phyloP scores from a whole-genome alignment of 768 basidiomycete genomes.

The Lyophyllum atratum region DNA sequence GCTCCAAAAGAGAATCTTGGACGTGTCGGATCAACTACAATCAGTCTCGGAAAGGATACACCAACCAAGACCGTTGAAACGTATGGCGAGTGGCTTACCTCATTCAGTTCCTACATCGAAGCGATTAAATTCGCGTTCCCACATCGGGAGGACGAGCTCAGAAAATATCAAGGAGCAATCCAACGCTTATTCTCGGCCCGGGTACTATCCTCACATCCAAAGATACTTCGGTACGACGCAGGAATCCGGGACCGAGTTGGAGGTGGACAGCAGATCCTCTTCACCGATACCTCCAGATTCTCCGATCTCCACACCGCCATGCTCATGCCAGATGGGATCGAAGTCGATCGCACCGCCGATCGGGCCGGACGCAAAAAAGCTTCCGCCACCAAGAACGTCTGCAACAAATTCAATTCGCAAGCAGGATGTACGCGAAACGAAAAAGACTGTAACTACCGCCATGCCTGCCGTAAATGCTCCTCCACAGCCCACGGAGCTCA shows the following conservation, averaged over 20 bases:
- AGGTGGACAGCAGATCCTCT: slow-evolving; percentile 11
- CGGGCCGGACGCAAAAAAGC: background rate
- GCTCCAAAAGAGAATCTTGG: slow-evolving; percentile 17
- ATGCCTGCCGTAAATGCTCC: background rate
- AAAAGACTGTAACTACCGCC: background rate
- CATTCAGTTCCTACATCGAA: background rate
- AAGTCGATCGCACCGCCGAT: background rate
- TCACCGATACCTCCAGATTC: slow-evolving; percentile 22
- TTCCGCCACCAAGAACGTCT: background rate
- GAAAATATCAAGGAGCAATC: slow-evolving; percentile 30
- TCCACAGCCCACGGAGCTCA: background rate
- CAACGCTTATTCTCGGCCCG: slow-evolving; percentile 20
- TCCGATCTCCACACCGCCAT: slow-evolving; percentile 11
- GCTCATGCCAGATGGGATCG: background rate
- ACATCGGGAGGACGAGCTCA: slow-evolving; percentile 20
- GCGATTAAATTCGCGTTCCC: slow-evolving; percentile 23
- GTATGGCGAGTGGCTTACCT: background rate
- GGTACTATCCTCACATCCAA: background rate
- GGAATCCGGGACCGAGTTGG: slow-evolving; percentile 26
- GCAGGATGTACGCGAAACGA: background rate
- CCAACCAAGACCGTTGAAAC: background rate
- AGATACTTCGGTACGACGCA: slow-evolving; percentile 32
- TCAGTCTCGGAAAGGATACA: slow-evolving; percentile 8
- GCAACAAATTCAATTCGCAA: background rate
- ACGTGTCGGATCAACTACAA: slow-evolving; percentile 9